Conservation (phyloP, 2,329 filamentous ascomycete species). For the Fusarium coffeatum region DNA sequence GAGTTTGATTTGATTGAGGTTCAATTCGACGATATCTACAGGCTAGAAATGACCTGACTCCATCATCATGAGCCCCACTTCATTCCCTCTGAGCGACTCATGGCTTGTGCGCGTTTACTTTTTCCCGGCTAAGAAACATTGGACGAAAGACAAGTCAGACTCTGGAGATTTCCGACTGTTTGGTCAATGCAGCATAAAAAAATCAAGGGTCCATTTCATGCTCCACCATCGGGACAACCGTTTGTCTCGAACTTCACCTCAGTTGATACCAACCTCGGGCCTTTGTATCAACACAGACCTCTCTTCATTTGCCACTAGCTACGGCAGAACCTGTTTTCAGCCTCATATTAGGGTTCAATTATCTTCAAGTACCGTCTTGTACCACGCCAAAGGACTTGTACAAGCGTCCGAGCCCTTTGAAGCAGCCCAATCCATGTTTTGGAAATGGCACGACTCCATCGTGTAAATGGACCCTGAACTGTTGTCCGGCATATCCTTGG, state of each 20-base stretch:
- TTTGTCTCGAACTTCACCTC: constrained; percentile 1
- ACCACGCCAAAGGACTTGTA: constrained; percentile 20
- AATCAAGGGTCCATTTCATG: constrained; percentile 31
- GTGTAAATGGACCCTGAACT: constrained; percentile 14
- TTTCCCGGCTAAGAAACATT: constrained; percentile 22
- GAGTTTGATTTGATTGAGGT: constrained; percentile 28
- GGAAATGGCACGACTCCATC: constrained; percentile 20
- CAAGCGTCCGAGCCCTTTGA: constrained; percentile 5
- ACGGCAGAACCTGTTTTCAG: constrained; percentile 11
- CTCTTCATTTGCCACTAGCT: constrained; percentile 20
- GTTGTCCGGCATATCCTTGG: constrained; percentile 31
- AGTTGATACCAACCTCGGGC: neutral
- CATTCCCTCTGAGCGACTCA: constrained; percentile 2
- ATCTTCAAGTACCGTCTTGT: constrained; percentile 32
- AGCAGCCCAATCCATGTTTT: constrained; percentile 22
- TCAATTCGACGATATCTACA: constrained; percentile 4
- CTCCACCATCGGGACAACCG: constrained; percentile 20
- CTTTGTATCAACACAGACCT: constrained; percentile 23
- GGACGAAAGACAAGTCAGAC: neutral
- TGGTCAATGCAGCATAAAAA: neutral
- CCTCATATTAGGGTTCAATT: constrained; percentile 21
- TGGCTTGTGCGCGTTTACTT: constrained; percentile 40
- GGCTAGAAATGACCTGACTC: constrained; percentile 26
- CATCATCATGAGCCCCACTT: constrained; percentile 22
- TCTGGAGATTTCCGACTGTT: constrained; percentile 8